A percentile compares a stretch with the other conserved stretches of the same genome.
phyloP scores from a whole-genome alignment of 805 yeast species.

The Zygosaccharomyces pseudorouxii region DNA sequence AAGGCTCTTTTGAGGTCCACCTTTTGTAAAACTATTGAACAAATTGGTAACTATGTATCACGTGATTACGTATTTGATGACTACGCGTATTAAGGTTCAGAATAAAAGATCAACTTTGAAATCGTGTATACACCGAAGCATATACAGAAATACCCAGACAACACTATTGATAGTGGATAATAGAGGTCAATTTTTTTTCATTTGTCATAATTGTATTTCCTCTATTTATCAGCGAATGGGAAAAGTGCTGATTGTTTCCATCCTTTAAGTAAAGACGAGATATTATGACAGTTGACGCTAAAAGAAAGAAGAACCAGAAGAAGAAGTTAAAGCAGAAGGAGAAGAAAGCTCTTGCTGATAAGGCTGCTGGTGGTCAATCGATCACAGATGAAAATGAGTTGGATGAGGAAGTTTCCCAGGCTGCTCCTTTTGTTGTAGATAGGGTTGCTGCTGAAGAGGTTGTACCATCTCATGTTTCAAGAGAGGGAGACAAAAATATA shows the following conservation, averaged over 20 bases:
- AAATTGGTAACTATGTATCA: background rate
- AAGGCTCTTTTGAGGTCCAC: background rate
- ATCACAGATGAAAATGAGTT: conserved; percentile 3
- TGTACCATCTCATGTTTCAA: background rate
- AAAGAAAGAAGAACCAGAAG: conserved; percentile 34
- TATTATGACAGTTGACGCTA: conserved; percentile 27
- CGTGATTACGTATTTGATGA: conserved; percentile 1
- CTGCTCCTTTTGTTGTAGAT: conserved; percentile 6
- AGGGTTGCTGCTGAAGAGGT: conserved; percentile 6
- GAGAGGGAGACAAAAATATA: background rate
- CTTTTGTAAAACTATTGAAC: background rate
- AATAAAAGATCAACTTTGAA: conserved; percentile 4
- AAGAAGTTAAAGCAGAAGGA: conserved; percentile 34
- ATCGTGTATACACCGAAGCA: background rate
- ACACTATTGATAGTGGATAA: background rate
- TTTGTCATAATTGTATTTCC: background rate
- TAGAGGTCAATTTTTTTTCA: background rate
- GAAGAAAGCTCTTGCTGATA: conserved; percentile 29
- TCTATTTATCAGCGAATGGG: conserved; percentile 1
- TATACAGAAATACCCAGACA: background rate
- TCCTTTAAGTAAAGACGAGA: background rate
- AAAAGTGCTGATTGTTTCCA: background rate
- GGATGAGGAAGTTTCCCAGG: conserved; percentile 6
- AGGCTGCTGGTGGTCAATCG: conserved; percentile 3
- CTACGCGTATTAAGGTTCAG: background rate